These are phyloP conservation scores for Prunus kanzakura DNA, from an alignment of 306 rosid species.

Conservation along the genomic window DNA sequence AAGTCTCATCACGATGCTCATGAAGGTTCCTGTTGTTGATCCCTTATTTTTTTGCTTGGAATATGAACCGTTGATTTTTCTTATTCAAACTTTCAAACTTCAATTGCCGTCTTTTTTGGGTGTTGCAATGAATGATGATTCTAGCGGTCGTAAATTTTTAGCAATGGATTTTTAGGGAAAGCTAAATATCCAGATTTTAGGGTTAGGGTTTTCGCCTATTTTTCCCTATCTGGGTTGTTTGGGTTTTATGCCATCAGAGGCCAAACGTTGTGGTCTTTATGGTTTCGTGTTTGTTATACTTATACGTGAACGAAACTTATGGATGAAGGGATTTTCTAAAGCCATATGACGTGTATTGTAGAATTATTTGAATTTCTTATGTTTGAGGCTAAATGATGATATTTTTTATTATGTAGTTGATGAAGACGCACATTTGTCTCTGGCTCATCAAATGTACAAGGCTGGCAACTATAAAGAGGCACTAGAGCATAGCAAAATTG, in stretches of 20 bases:
- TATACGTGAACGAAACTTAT: too few species aligned
- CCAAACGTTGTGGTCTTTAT: too few species aligned
- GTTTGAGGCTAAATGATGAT: not conserved
- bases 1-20: conserved; percentile 32
- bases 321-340: too few species aligned
- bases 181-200: not conserved
- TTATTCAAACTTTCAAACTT: not conserved
- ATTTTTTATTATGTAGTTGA: conserved; percentile 58
- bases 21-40: conserved; percentile 33
- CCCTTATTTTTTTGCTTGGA: not conserved
- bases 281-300: too few species aligned
- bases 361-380: not conserved
- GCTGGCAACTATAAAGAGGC: conserved; percentile 85
- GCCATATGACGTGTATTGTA: not conserved
- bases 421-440: conserved; percentile 74
- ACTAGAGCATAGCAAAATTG: conserved; percentile 71
- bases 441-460: conserved; percentile 94
- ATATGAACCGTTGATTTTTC: too few species aligned
- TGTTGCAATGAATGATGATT: not conserved
- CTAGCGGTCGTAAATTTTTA: not conserved
- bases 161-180: not conserved
- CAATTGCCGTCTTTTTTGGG: not conserved
- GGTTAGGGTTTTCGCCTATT: not conserved
- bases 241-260: too few species aligned
- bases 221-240: too few species aligned